Evolutionary conservation across 805 yeast species (phyloP), one percentile per base, ranked within the genome.

Genomic region (Wickerhamiella vanderwaltii): DNA sequence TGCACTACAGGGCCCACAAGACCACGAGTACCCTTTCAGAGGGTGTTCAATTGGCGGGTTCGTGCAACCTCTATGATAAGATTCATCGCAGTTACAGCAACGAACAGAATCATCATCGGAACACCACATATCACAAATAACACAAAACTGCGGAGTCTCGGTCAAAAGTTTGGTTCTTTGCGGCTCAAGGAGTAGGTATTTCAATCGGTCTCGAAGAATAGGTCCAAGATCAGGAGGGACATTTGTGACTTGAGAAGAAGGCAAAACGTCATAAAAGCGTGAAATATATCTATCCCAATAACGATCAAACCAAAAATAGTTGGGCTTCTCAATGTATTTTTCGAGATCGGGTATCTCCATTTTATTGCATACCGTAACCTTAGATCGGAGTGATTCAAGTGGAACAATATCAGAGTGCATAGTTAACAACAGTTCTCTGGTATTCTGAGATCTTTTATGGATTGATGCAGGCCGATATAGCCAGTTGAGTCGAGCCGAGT

Each of bases 11-110:
- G 25, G 25, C 6, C 23, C 29, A 15, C 41, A 38, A 23, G 30
- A 29, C 41, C 41, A 38, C 6, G 26, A 18, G 7, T 19, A 24
- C n/a, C 39, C 39, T 4, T 30, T 60, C 1, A 95, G 95, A 1
- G 95, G 95, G 46, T 79, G 83, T 36, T 85, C 69, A 53, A 85
- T 60, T 1, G 95, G 95, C 1, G 95, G 95, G 46, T 79, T 83
- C 36, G 86, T 69, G 54, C 97, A 87, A 28, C 75, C 65, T 73
- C 86, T 72, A 61, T 87, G 97, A 50, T 76, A 84, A 45, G 66
- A 66, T 13, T 70, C 67, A 9, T 67, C 66, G 58, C 97, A 87
- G 39, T 70, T 78, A n/a, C 81, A 80, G 61, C 97, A 87, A 47
- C 68, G 71, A 5, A 87, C 76, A 1, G 87, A 75, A 51, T 83